These are phyloP conservation scores for Oryza australiensis DNA, from an alignment of 176 grass and related monocot genomes.

Conservation along the genomic window DNA sequence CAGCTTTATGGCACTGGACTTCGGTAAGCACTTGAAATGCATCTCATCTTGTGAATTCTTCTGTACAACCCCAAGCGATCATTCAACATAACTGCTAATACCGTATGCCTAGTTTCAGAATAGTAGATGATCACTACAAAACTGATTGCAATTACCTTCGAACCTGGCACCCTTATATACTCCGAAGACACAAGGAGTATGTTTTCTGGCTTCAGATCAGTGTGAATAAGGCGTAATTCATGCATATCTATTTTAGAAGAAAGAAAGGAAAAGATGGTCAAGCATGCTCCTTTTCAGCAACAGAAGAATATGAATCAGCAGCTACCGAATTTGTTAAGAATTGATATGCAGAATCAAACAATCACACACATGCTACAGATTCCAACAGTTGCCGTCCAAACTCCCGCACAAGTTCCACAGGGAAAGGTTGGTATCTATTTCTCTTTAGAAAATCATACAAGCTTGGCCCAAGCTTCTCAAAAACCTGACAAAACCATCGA, in stretches of 20 bases:
- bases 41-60: slow-evolving; percentile 76
- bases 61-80: slow-evolving; percentile 71
- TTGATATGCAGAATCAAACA: slow-evolving; percentile 55
- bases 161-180: slow-evolving; percentile 78
- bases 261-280: slow-evolving; percentile 55
- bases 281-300: slow-evolving; percentile 32
- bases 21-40: slow-evolving; percentile 89
- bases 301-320: slow-evolving; percentile 43
- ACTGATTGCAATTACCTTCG: slow-evolving; percentile 61
- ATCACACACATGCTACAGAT: slow-evolving; percentile 99
- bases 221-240: slow-evolving; percentile 90
- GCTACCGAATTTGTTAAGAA: slow-evolving; percentile 53
- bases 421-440: slow-evolving; percentile 99
- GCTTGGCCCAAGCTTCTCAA: slow-evolving; percentile 99
- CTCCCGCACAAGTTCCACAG: slow-evolving; percentile 99
- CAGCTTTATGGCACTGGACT: slow-evolving; percentile 98
- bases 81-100: slow-evolving; percentile 61
- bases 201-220: slow-evolving; percentile 99
- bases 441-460: slow-evolving; percentile 99
- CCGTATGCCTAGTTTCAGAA: slow-evolving; percentile 38
- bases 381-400: slow-evolving; percentile 99
- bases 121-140: slow-evolving; percentile 42
- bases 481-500: slow-evolving; percentile 96
- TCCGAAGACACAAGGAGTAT: slow-evolving; percentile 92
- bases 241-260: slow-evolving; percentile 88